Evolutionary conservation across 495 filamentous ascomycete genomes (phyloP).

Genomic region (Penicillium silybi): DNA sequence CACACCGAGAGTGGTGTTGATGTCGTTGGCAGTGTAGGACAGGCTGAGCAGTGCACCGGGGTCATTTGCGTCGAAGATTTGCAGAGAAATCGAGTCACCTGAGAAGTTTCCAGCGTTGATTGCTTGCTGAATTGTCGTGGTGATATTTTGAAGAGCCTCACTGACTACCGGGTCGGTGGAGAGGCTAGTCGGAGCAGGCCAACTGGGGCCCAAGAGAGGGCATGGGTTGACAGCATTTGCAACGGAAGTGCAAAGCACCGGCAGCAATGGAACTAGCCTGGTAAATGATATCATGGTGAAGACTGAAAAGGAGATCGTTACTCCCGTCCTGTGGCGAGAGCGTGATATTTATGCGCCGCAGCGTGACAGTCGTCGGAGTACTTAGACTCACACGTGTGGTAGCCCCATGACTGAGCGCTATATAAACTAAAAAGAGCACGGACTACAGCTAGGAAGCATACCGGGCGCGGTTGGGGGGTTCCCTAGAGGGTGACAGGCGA

Average conservation of each 20-base stretch:
- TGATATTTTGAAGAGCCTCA: neutral
- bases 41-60: neutral
- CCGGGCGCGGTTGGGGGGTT: neutral
- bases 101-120: constrained; percentile 3
- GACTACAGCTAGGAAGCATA: neutral
- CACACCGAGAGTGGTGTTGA: constrained; percentile 12
- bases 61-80: constrained; percentile 4
- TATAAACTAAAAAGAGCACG: neutral
- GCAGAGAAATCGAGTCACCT: constrained; percentile 5
- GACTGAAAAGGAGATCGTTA: neutral
- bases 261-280: neutral
- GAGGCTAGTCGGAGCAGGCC: constrained; percentile 1
- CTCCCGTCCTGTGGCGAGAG: neutral
- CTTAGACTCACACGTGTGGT: neutral
- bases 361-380: neutral
- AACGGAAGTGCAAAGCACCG: neutral
- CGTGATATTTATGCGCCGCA: neutral
- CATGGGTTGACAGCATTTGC: neutral
- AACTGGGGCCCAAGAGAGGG: constrained; percentile 9
- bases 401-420: neutral
- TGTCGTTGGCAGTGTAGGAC: neutral
- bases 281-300: neutral
- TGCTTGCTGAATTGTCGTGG: neutral
- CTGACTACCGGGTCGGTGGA: neutral
- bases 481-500: neutral